These are phyloP conservation scores for Russula compacta DNA, from an alignment of 768 basidiomycete genomes.

Conservation along the genomic window DNA sequence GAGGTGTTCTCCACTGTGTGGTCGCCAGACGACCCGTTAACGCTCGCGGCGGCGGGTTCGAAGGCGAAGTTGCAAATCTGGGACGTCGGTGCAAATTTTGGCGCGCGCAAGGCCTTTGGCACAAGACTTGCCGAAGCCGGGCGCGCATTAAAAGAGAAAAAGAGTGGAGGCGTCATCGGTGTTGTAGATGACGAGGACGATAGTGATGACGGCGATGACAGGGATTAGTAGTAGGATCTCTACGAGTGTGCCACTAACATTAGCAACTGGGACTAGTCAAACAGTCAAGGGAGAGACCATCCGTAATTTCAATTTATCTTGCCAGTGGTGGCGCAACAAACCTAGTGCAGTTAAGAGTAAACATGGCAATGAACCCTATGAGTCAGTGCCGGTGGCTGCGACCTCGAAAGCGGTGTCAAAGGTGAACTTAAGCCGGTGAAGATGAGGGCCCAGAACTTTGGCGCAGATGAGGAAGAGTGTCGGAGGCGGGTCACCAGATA, in stretches of 20 bases:
- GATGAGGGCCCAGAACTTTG: too few relatives aligned
- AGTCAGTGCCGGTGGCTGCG: too few relatives aligned
- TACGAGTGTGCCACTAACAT: not conserved
- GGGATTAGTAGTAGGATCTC: slow-evolving; percentile 26
- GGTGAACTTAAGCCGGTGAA: too few relatives aligned
- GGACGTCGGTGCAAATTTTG: slow-evolving; percentile 82
- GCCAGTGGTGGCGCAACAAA: too few relatives aligned
- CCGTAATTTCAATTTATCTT: too few relatives aligned
- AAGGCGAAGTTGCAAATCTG: slow-evolving; percentile 92
- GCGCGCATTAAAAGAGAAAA: slow-evolving; percentile 53
- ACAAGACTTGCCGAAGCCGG: slow-evolving; percentile 70
- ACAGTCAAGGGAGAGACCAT: not conserved
- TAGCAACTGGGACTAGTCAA: not conserved
- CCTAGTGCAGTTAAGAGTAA: too few relatives aligned
- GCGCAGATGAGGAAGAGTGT: too few relatives aligned
- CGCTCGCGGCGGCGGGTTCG: slow-evolving; percentile 88
- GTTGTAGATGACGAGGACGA: slow-evolving; percentile 64
- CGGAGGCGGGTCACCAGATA: not conserved
- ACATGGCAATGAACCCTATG: too few relatives aligned
- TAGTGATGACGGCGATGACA: slow-evolving; percentile 40
- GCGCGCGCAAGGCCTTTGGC: slow-evolving; percentile 76
- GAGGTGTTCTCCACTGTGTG: slow-evolving; percentile 90
- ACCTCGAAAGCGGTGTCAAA: too few relatives aligned
- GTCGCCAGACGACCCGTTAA: slow-evolving; percentile 92
- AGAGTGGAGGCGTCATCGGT: slow-evolving; percentile 58